These are phyloP conservation scores for Setomelanomma holmii DNA, from an alignment of 2,329 filamentous ascomycete species.

Conservation along the genomic window DNA sequence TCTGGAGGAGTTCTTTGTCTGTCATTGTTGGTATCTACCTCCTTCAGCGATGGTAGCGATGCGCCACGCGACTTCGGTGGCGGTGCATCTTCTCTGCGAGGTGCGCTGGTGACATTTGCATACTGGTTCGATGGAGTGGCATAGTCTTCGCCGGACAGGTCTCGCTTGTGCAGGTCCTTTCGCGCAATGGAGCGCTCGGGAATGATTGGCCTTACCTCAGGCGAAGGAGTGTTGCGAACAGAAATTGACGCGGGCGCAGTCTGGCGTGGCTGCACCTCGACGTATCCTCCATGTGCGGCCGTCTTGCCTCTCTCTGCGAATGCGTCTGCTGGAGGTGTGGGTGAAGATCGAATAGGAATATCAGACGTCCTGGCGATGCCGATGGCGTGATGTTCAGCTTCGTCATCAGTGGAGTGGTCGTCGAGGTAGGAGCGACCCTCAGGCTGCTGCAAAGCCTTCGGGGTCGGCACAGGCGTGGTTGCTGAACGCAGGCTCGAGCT, in stretches of 20 bases:
- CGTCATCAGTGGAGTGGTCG: constrained; percentile 38
- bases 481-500: constrained; percentile 36
- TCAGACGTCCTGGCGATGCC: constrained; percentile 54
- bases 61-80: constrained; percentile 31
- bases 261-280: constrained; percentile 38
- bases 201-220: constrained; percentile 26
- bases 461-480: constrained; percentile 26
- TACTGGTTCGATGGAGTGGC: constrained; percentile 6
- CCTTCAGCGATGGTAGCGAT: constrained; percentile 38
- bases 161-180: constrained; percentile 25
- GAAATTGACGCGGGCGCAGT: constrained; percentile 27
- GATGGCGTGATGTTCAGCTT: constrained; percentile 40
- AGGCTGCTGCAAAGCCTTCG: constrained; percentile 11
- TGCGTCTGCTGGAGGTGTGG: constrained; percentile 32
- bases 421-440: constrained; percentile 39
- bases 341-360: constrained; percentile 39
- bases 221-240: constrained; percentile 35
- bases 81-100: constrained; percentile 28
- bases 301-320: constrained; percentile 20
- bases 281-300: constrained; percentile 32
- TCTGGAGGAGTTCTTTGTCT: constrained; percentile 12
- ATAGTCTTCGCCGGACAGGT: constrained; percentile 13
- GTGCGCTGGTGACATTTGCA: constrained; percentile 16
- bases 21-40: constrained; percentile 28
- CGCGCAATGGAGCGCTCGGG: constrained; percentile 29